Percentiles rank a stretch among this genome's conserved stretches.
These are phyloP conservation scores for Centaurea solstitialis DNA, from an alignment of 129 eudicot species.

Conservation along the genomic window DNA sequence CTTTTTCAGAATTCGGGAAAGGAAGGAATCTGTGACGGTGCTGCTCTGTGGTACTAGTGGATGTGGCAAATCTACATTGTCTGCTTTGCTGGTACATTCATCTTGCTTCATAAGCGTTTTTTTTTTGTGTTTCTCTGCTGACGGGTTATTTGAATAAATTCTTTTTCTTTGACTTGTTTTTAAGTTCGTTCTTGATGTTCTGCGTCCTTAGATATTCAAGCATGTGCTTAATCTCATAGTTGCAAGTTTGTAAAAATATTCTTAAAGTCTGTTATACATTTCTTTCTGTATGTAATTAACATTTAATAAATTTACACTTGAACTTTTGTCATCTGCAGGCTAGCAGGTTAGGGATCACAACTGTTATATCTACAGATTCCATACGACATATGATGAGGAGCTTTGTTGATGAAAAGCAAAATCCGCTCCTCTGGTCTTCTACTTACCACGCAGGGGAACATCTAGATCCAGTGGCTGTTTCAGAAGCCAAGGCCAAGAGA, in stretches of 20 bases:
- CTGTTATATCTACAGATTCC: slow-evolving; percentile 76
- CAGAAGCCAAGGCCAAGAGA: slow-evolving; percentile 63
- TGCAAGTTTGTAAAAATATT: background rate
- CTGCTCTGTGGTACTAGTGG: slow-evolving; percentile 90
- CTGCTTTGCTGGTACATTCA: slow-evolving; percentile 68
- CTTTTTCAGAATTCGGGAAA: slow-evolving; percentile 69
- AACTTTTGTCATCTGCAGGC: background rate
- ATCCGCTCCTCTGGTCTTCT: slow-evolving; percentile 78
- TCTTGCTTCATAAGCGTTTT: background rate
- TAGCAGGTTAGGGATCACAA: slow-evolving; percentile 78
- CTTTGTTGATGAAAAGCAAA: slow-evolving; percentile 71
- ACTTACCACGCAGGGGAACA: slow-evolving; percentile 81
- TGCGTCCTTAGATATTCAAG: background rate
- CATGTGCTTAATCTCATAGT: background rate
- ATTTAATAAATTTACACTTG: background rate
- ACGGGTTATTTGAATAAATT: background rate
- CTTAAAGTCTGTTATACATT: background rate
- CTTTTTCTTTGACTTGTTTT: background rate
- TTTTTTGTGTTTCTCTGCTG: background rate
- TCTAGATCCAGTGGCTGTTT: slow-evolving; percentile 76
- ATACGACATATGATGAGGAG: slow-evolving; percentile 85
- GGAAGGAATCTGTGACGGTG: slow-evolving; percentile 78
- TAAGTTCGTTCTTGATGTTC: background rate
- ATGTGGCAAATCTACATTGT: slow-evolving; percentile 87
- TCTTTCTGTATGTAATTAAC: background rate